A percentile compares a stretch with the other conserved stretches of the same genome.
These are phyloP conservation scores for Hsuehochloa calcarea DNA, from an alignment of 176 grass and related monocot genomes.

Conservation along the genomic window DNA sequence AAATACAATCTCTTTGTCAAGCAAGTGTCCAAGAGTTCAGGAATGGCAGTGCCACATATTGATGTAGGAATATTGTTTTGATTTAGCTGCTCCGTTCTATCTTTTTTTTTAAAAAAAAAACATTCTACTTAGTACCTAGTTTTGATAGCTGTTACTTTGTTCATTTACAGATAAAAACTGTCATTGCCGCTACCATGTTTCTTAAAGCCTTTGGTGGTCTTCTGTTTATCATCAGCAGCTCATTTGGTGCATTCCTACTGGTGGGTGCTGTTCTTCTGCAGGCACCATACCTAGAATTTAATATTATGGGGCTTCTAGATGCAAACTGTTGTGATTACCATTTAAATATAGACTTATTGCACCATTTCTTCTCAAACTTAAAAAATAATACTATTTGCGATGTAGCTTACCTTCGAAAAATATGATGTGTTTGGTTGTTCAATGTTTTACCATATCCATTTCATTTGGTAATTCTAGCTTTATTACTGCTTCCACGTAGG, in stretches of 20 bases:
- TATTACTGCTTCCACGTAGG: not conserved
- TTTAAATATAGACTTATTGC: not conserved
- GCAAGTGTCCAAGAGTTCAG: slow-evolving; percentile 42
- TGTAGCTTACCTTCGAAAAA: not conserved
- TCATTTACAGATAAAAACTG: slow-evolving; percentile 58
- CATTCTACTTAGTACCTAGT: not conserved
- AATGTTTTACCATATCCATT: not conserved
- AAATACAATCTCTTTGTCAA: slow-evolving; percentile 57
- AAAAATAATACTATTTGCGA: not conserved
- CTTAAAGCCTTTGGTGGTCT: slow-evolving; percentile 73
- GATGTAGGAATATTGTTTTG: slow-evolving; percentile 41
- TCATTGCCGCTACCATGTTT: slow-evolving; percentile 54
- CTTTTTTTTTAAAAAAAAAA: not conserved
- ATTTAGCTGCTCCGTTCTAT: not conserved
- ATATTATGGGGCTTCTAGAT: not conserved
- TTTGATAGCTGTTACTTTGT: not conserved
- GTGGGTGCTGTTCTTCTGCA: slow-evolving; percentile 29
- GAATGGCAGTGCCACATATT: slow-evolving; percentile 44
- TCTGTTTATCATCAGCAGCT: slow-evolving; percentile 67
- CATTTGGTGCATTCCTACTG: slow-evolving; percentile 61
- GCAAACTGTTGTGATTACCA: not conserved
- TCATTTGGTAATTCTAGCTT: not conserved
- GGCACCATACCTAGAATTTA: not conserved
- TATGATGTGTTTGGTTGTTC: not conserved
- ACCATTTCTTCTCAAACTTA: not conserved